Conservation (phyloP, 139 green algal genomes). For the Microglena sp. region DNA sequence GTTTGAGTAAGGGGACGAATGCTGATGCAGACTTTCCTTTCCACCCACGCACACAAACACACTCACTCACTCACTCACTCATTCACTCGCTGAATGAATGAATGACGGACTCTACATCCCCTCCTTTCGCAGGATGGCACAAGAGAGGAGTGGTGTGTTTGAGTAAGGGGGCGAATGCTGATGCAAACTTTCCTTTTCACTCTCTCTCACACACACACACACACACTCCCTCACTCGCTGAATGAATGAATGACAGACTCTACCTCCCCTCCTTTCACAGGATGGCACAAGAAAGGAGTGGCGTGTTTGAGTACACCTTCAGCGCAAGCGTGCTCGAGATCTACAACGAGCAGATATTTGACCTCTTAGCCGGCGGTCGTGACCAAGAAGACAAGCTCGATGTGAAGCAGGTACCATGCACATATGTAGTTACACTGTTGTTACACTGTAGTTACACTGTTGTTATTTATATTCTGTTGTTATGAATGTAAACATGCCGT, state of each 20-base stretch:
- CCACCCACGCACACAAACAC: neutral
- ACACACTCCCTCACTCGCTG: too few relatives aligned
- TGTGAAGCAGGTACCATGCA: constrained; percentile 37
- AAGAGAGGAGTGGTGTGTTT: constrained; percentile 31
- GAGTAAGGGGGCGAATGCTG: too few relatives aligned
- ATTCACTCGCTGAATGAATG: too few relatives aligned
- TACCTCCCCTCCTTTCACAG: constrained; percentile 25
- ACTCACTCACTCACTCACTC: too few relatives aligned
- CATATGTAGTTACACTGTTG: constrained; percentile 4
- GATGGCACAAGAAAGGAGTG: constrained; percentile 36
- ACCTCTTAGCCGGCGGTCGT: constrained; percentile 34
- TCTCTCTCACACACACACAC: neutral
- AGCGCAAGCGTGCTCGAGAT: constrained; percentile 57
- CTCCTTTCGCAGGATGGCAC: constrained; percentile 29
- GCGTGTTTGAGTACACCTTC: constrained; percentile 39
- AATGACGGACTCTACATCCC: too few relatives aligned
- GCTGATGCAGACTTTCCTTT: neutral
- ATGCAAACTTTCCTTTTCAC: neutral
- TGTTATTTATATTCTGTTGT: too few relatives aligned
- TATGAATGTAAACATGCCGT: too few relatives aligned
- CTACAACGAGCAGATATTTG: constrained; percentile 67
- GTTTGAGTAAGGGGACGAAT: too few relatives aligned
- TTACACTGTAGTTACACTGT: too few relatives aligned
- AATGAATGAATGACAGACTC: constrained; percentile 2
- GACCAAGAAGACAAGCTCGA: constrained; percentile 52